A percentile compares a stretch with the other conserved stretches of the same genome.
Evolutionary conservation across 2,329 filamentous ascomycete genomes (phyloP).

Genomic region (Hymenoscyphus linearis): DNA sequence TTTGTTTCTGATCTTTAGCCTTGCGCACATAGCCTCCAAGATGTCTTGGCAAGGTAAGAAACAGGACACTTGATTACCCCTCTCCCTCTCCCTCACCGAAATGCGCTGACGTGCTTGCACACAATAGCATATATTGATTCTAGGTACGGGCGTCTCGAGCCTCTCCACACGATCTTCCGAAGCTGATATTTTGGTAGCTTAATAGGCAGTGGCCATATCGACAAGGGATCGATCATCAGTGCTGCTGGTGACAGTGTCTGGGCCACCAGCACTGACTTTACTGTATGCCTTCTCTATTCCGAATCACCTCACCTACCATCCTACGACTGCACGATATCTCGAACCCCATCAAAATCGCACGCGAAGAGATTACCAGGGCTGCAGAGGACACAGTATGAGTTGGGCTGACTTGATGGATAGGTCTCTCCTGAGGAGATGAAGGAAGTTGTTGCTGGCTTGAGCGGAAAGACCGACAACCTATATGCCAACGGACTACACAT

Average conservation of each 20-base stretch:
- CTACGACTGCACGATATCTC: background rate
- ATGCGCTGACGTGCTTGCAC: conserved; percentile 17
- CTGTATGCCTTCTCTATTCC: conserved; percentile 23
- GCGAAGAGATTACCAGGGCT: background rate
- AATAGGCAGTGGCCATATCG: conserved; percentile 70
- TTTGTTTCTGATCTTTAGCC: conserved; percentile 7
- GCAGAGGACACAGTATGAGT: background rate
- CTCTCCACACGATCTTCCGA: background rate
- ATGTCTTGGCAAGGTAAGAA: conserved; percentile 73
- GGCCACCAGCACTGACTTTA: conserved; percentile 66
- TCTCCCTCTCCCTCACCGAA: conserved; percentile 27
- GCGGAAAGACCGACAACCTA: conserved; percentile 51
- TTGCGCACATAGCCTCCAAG: conserved; percentile 30
- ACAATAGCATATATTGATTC: conserved; percentile 54
- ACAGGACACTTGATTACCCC: conserved; percentile 24
- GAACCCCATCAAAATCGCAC: background rate
- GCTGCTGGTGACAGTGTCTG: conserved; percentile 73
- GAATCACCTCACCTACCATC: background rate
- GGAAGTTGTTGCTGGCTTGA: conserved; percentile 49
- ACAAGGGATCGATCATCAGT: conserved; percentile 83
- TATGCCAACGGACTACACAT: conserved; percentile 71
- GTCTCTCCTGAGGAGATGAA: conserved; percentile 56
- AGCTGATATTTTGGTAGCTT: conserved; percentile 52
- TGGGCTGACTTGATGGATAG: conserved; percentile 36
- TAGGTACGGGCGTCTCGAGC: conserved; percentile 42